phyloP scores from a whole-genome alignment of 2,329 filamentous ascomycete genomes.

The Rhynchosporium graminicola region DNA sequence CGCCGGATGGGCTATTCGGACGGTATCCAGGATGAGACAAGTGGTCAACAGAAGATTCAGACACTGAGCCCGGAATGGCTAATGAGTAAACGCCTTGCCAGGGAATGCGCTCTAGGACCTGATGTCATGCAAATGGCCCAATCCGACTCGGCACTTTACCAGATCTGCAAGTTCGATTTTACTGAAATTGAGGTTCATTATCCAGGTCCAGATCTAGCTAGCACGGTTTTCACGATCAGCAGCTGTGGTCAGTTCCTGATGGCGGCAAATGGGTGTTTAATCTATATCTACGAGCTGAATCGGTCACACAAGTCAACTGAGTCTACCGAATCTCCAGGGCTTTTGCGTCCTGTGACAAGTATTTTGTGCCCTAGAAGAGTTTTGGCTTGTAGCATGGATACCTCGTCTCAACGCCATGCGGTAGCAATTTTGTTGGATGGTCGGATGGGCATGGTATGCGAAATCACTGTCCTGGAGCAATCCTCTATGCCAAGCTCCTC shows the following conservation, averaged over 20 bases:
- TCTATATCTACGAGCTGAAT: constrained; percentile 55
- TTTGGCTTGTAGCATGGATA: constrained; percentile 63
- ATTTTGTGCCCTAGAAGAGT: constrained; percentile 59
- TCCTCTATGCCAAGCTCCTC: not conserved
- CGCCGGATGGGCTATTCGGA: constrained; percentile 56
- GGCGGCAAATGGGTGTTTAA: constrained; percentile 52
- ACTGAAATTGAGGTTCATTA: constrained; percentile 40
- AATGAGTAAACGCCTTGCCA: constrained; percentile 47
- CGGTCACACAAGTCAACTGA: constrained; percentile 22
- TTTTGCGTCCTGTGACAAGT: constrained; percentile 50
- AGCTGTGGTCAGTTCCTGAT: constrained; percentile 60
- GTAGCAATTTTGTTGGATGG: constrained; percentile 61
- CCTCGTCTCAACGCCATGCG: constrained; percentile 54
- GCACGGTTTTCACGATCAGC: constrained; percentile 47
- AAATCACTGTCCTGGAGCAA: constrained; percentile 44
- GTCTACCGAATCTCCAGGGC: constrained; percentile 28
- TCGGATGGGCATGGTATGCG: constrained; percentile 61
- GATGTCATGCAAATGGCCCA: constrained; percentile 26
- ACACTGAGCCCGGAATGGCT: constrained; percentile 31
- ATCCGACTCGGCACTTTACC: constrained; percentile 38
- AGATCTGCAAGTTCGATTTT: constrained; percentile 44
- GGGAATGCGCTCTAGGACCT: constrained; percentile 45
- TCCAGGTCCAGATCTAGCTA: constrained; percentile 28
- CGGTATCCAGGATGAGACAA: constrained; percentile 35
- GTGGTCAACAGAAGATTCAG: constrained; percentile 35